phyloP scores from a whole-genome alignment of 768 basidiomycete species.

The Rhodotorula paludigena region DNA sequence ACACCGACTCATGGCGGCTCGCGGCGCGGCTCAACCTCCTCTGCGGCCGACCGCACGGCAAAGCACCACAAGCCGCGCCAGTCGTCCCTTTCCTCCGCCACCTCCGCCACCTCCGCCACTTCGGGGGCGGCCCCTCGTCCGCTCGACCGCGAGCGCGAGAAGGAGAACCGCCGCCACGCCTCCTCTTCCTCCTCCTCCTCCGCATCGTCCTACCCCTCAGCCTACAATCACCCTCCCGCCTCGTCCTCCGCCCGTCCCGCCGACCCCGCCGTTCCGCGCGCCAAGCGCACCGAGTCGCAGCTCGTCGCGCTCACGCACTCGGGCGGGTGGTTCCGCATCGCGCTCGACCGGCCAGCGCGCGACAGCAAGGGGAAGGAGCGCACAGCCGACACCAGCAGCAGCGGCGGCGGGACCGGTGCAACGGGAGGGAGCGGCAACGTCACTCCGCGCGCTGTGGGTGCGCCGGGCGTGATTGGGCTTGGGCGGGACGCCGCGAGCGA shows the following conservation, averaged over 20 bases:
- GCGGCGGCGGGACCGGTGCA: slow-evolving; percentile 47
- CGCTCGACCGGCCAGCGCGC: slow-evolving; percentile 52
- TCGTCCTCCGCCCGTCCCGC: background rate
- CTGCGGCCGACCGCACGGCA: too few species aligned
- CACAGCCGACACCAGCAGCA: slow-evolving; percentile 42
- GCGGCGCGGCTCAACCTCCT: too few species aligned
- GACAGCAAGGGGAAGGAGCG: slow-evolving; percentile 52
- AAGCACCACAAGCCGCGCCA: too few species aligned
- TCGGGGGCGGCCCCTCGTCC: too few species aligned
- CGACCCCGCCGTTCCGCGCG: background rate
- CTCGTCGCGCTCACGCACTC: slow-evolving; percentile 78
- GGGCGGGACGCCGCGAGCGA: slow-evolving; percentile 55
- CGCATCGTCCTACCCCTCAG: too few species aligned
- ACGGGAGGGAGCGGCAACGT: background rate
- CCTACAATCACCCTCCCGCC: background rate
- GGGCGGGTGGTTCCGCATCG: slow-evolving; percentile 86
- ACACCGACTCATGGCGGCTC: too few species aligned
- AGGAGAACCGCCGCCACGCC: too few species aligned
- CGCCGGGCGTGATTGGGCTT: slow-evolving; percentile 20
- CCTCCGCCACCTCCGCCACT: background rate
- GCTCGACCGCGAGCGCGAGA: too few species aligned
- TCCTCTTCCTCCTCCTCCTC: too few species aligned
- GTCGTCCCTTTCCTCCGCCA: too few species aligned
- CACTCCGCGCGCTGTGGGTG: slow-evolving; percentile 48
- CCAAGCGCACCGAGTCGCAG: slow-evolving; percentile 56